These are phyloP conservation scores for Cymbopogon flexuosus DNA, from an alignment of 202 grass and related monocot species.

Conservation along the genomic window DNA sequence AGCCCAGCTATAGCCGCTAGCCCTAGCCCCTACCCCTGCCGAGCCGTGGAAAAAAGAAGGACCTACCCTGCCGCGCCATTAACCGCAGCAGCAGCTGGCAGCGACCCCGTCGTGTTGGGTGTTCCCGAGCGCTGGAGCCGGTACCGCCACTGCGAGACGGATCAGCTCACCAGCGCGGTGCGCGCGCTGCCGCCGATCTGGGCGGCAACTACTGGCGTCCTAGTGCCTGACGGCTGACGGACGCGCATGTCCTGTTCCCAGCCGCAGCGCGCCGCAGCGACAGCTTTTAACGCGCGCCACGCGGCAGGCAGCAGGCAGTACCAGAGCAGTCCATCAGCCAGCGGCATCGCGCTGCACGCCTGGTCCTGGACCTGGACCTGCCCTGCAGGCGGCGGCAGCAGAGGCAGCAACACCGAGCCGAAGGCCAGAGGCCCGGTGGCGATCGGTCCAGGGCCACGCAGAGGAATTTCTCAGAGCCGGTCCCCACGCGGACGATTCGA, in stretches of 20 bases:
- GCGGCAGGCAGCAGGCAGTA: too few relatives aligned
- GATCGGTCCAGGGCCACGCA: constrained; percentile 14
- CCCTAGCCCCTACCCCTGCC: not conserved
- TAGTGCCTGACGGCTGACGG: not conserved
- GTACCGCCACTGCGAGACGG: not conserved
- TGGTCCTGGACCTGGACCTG: not conserved
- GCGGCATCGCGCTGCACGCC: too few relatives aligned
- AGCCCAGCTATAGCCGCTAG: not conserved
- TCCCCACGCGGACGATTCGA: constrained; percentile 5
- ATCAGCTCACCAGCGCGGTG: not conserved
- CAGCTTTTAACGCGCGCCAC: constrained; percentile 17
- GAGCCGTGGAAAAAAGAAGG: not conserved
- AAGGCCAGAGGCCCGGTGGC: not conserved
- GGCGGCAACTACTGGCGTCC: constrained; percentile 18
- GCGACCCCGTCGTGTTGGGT: not conserved
- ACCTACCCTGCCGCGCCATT: not conserved
- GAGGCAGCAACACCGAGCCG: not conserved
- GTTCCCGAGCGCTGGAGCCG: not conserved
- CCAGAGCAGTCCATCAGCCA: too few relatives aligned
- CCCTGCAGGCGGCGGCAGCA: not conserved
- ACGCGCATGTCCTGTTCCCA: not conserved
- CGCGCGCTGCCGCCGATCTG: constrained; percentile 12
- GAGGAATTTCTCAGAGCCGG: constrained; percentile 39
- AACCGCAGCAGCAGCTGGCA: not conserved
- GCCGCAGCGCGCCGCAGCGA: too few relatives aligned